Percentiles rank a stretch among this genome's conserved stretches.
Evolutionary conservation across 176 grass and related monocot genomes (phyloP).

Genomic region (Eleusine indica): DNA sequence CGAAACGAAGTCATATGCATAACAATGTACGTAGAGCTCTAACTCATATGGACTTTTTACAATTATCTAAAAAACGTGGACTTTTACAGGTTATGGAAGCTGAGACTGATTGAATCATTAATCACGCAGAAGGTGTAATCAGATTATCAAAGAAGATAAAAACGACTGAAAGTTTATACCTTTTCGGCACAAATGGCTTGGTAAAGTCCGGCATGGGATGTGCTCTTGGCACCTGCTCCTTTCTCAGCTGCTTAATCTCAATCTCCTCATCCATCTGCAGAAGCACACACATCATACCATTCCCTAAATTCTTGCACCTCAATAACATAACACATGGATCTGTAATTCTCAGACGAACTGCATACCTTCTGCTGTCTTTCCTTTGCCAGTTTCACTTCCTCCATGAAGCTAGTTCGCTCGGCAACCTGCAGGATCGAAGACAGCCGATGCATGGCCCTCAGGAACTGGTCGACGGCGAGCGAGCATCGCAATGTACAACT

Average conservation of each 20-base stretch:
- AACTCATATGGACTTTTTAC: background rate
- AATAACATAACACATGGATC: background rate
- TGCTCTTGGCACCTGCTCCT: slow-evolving; percentile 68
- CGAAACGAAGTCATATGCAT: background rate
- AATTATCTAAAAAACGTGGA: background rate
- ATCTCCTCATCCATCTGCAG: slow-evolving; percentile 43
- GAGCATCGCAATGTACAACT: slow-evolving; percentile 45
- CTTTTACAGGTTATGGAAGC: background rate
- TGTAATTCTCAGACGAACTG: background rate
- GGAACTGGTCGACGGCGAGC: background rate
- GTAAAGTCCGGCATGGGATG: slow-evolving; percentile 84
- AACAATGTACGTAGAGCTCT: background rate
- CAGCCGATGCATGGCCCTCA: slow-evolving; percentile 3
- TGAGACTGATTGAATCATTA: slow-evolving; percentile 1
- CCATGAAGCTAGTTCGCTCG: slow-evolving; percentile 56
- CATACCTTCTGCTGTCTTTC: slow-evolving; percentile 67
- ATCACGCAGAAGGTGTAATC: background rate
- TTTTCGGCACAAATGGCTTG: slow-evolving; percentile 75
- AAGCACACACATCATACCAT: background rate
- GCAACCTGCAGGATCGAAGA: slow-evolving; percentile 49
- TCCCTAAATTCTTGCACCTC: background rate
- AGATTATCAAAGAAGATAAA: background rate
- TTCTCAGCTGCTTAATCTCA: slow-evolving; percentile 72
- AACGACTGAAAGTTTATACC: slow-evolving; percentile 21
- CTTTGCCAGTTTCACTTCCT: slow-evolving; percentile 63